phyloP scores from a whole-genome alignment of 805 yeast genomes.

The Candida quercuum region DNA sequence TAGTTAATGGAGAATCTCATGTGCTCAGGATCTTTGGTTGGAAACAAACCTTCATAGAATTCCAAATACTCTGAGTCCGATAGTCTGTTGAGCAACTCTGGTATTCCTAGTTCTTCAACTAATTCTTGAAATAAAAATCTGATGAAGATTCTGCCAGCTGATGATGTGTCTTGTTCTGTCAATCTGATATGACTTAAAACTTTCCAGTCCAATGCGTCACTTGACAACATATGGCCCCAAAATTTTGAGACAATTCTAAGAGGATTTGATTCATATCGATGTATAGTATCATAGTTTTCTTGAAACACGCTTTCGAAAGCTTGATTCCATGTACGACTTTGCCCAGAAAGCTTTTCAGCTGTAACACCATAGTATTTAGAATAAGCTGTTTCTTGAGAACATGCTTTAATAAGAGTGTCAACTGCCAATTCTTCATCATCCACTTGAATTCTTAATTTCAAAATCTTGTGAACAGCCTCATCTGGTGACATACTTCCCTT shows the following conservation, averaged over 20 bases:
- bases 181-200: constrained; percentile 50
- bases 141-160: constrained; percentile 74
- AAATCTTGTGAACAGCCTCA: constrained; percentile 85
- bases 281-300: constrained; percentile 50
- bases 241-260: constrained; percentile 75
- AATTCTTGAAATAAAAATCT: constrained; percentile 78
- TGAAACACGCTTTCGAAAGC: constrained; percentile 50
- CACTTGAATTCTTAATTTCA: constrained; percentile 41
- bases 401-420: constrained; percentile 72
- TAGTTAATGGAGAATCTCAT: constrained; percentile 79
- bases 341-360: constrained; percentile 56
- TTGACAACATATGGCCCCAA: constrained; percentile 79
- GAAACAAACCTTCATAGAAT: constrained; percentile 57
- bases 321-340: constrained; percentile 49
- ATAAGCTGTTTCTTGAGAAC: constrained; percentile 82
- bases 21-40: constrained; percentile 44
- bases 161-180: constrained; percentile 68
- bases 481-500: constrained; percentile 90
- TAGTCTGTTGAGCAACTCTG: constrained; percentile 42
- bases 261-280: constrained; percentile 65
- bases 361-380: constrained; percentile 80
- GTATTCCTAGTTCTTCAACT: constrained; percentile 68
- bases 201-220: constrained; percentile 63
- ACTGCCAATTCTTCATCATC: constrained; percentile 48
- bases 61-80: constrained; percentile 47